A percentile compares a stretch with the other conserved stretches of the same genome.
These are phyloP conservation scores for Secale cereale DNA, from an alignment of 176 grass and related monocot genomes.

Conservation along the genomic window DNA sequence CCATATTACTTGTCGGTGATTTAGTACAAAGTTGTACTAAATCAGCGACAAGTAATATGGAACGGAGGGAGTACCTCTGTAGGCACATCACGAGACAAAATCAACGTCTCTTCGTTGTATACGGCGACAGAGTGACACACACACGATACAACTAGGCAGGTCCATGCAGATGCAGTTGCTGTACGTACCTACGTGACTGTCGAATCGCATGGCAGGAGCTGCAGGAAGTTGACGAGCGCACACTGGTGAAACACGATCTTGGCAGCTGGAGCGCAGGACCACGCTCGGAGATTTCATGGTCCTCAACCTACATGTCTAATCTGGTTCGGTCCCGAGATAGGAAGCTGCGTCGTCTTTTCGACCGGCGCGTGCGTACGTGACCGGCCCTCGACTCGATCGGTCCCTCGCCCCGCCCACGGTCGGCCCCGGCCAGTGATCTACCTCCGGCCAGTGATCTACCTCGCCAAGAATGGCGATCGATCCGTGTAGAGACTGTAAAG, in stretches of 20 bases:
- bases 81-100: not conserved
- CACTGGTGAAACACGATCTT: not conserved
- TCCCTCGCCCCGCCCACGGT: slow-evolving; percentile 24
- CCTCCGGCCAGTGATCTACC: not conserved
- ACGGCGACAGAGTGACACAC: not conserved
- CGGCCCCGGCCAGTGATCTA: not conserved
- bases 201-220: not conserved
- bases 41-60: no score
- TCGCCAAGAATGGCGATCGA: not conserved
- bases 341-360: slow-evolving; percentile 24
- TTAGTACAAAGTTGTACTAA: no score
- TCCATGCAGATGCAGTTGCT: not conserved
- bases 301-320: slow-evolving; percentile 16
- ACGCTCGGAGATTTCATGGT: slow-evolving; percentile 26
- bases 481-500: not conserved
- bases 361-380: not conserved
- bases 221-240: not conserved
- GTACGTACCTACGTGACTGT: not conserved
- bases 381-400: not conserved
- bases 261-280: slow-evolving; percentile 25
- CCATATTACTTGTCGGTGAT: no score
- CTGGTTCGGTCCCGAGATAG: slow-evolving; percentile 30
- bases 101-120: not conserved
- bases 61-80: no score
- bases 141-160: not conserved